Percentiles rank a stretch among this genome's conserved stretches.
phyloP scores from a whole-genome alignment of 1,284 basidiomycete species.

The Trichosporon ovoides region DNA sequence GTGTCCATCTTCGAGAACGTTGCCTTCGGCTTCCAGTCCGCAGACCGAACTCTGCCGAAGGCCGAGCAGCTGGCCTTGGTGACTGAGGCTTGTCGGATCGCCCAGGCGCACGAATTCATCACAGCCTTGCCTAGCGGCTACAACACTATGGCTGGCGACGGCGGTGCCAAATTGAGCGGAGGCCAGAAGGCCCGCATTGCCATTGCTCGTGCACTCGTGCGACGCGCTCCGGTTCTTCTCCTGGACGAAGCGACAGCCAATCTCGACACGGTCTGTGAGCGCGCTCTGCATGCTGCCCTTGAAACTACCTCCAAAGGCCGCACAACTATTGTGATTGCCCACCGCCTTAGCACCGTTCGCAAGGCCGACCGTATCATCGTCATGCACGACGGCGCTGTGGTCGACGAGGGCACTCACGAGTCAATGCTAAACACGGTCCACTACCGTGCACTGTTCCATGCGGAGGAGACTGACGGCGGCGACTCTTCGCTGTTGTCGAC shows the following conservation, averaged over 20 bases:
- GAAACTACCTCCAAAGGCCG: slow-evolving; percentile 46
- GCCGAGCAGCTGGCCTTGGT: slow-evolving; percentile 77
- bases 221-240: slow-evolving; percentile 51
- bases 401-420: background rate
- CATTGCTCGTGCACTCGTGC: slow-evolving; percentile 52
- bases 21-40: slow-evolving; percentile 71
- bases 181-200: slow-evolving; percentile 53
- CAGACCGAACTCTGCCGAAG: slow-evolving; percentile 70
- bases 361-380: background rate
- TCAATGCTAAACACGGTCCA: background rate
- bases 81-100: slow-evolving; percentile 57
- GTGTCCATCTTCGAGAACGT: slow-evolving; percentile 92
- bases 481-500: background rate
- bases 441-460: background rate
- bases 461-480: background rate
- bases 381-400: background rate
- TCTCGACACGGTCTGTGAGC: slow-evolving; percentile 83
- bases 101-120: slow-evolving; percentile 63
- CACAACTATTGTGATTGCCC: slow-evolving; percentile 36
- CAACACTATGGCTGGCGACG: slow-evolving; percentile 55
- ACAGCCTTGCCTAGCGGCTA: slow-evolving; percentile 83
- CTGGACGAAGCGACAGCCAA: slow-evolving; percentile 57
- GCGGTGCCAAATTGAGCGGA: slow-evolving; percentile 25
- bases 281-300: slow-evolving; percentile 76
- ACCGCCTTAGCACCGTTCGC: slow-evolving; percentile 46